Conservation (phyloP, 768 basidiomycete species). For the Leucosporidium creatinivorum region DNA sequence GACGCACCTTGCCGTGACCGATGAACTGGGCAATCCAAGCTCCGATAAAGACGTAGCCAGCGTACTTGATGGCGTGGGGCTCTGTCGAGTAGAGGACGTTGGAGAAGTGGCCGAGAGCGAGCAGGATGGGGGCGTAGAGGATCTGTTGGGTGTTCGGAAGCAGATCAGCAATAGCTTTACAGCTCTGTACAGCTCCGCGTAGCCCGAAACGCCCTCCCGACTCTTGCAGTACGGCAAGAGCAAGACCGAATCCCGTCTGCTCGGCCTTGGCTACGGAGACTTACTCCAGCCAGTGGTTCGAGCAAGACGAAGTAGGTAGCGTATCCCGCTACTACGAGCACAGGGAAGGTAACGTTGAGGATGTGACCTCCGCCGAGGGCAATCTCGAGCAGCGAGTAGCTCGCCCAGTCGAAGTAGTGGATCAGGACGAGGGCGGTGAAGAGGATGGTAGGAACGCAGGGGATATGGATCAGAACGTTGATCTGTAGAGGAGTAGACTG, state of each 20-base stretch:
- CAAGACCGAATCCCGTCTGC: too few species aligned
- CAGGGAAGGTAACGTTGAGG: slow-evolving; percentile 60
- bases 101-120: slow-evolving; percentile 54
- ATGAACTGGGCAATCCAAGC: slow-evolving; percentile 88
- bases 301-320: slow-evolving; percentile 69
- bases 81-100: slow-evolving; percentile 61
- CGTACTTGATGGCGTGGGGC: slow-evolving; percentile 51
- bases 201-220: not conserved
- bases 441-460: slow-evolving; percentile 42
- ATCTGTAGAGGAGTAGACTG: slow-evolving; percentile 30
- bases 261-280: slow-evolving; percentile 41
- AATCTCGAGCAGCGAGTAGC: slow-evolving; percentile 54
- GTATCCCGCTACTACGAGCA: slow-evolving; percentile 56
- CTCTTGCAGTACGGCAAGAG: not conserved
- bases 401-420: slow-evolving; percentile 23
- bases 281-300: slow-evolving; percentile 76
- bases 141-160: slow-evolving; percentile 48
- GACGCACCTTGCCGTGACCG: slow-evolving; percentile 61
- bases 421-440: slow-evolving; percentile 34
- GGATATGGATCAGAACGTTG: slow-evolving; percentile 77
- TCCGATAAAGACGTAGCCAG: slow-evolving; percentile 54
- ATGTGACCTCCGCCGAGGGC: slow-evolving; percentile 53
- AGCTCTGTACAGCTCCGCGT: too few species aligned
- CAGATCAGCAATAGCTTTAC: not conserved
- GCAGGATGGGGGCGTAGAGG: slow-evolving; percentile 68